These are phyloP conservation scores for Paramecium pentaurelia DNA, from an alignment of 73 alveolate genomes.

Conservation along the genomic window DNA sequence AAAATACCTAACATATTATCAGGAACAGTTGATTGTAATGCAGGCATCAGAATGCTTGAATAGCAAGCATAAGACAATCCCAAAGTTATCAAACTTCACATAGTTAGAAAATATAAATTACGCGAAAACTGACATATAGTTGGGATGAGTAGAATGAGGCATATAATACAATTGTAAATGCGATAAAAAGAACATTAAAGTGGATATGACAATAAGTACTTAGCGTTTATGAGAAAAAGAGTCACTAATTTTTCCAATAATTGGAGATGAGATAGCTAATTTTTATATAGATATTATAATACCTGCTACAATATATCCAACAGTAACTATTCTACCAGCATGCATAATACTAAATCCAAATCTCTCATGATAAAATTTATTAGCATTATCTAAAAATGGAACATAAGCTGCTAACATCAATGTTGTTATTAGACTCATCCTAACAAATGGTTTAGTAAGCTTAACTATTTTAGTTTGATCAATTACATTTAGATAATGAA, in stretches of 20 bases:
- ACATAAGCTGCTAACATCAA: constrained; percentile 14
- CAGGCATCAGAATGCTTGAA: constrained; percentile 29
- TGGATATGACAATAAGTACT: neutral
- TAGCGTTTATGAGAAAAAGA: neutral
- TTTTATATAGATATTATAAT: neutral
- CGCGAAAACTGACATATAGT: neutral
- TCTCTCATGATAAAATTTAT: constrained; percentile 31
- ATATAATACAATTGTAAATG: neutral
- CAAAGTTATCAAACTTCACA: constrained; percentile 1
- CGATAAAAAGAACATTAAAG: constrained; percentile 17
- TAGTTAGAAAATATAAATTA: neutral
- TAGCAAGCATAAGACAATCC: constrained; percentile 33
- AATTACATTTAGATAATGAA: neutral
- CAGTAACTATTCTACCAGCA: constrained; percentile 1
- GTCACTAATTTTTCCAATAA: constrained; percentile 17
- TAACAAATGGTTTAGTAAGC: neutral
- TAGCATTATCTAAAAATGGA: constrained; percentile 36
- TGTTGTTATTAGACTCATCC: neutral
- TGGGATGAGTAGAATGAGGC: neutral
- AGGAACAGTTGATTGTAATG: neutral
- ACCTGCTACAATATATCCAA: constrained; percentile 44
- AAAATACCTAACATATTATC: constrained; percentile 11
- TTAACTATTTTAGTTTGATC: neutral
- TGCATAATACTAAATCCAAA: neutral
- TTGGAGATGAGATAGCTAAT: neutral